A percentile compares a stretch with the other conserved stretches of the same genome.
Evolutionary conservation across 345 rosid species (phyloP).

Genomic region (Schrenkiella parvula): DNA sequence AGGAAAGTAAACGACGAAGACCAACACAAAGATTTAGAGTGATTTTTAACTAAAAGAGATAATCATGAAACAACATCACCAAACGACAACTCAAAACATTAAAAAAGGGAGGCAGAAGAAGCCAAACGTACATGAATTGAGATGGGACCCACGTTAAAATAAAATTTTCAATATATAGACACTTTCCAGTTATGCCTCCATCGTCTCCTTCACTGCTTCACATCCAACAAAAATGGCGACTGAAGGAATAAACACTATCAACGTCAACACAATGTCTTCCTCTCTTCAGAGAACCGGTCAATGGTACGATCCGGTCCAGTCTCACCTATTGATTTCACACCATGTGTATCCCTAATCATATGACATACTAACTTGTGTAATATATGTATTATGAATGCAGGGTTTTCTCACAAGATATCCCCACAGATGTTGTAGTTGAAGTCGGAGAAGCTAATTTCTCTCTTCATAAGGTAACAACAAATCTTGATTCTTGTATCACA

Average conservation of each 20-base stretch:
- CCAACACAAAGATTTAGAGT: background rate
- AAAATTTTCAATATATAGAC: conserved; percentile 25
- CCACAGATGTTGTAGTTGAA: conserved; percentile 63
- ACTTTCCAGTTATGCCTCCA: conserved; percentile 13
- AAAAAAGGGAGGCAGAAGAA: background rate
- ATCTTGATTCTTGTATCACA: background rate
- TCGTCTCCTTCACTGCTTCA: conserved; percentile 21
- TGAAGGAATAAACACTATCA: conserved; percentile 17
- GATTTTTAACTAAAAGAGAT: background rate
- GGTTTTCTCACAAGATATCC: conserved; percentile 89
- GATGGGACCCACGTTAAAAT: conserved; percentile 14
- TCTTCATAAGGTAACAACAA: conserved; percentile 69
- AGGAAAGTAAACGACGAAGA: conserved; percentile 5
- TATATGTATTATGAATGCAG: conserved; percentile 38
- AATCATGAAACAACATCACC: conserved; percentile 1
- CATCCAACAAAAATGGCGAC: conserved; percentile 24
- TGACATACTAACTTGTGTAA: background rate
- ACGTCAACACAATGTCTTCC: conserved; percentile 36
- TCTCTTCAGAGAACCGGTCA: conserved; percentile 90
- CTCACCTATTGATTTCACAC: background rate
- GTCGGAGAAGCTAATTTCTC: conserved; percentile 81
- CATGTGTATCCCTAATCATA: background rate
- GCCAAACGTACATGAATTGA: conserved; percentile 3
- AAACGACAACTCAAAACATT: conserved; percentile 14
- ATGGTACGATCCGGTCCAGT: conserved; percentile 44